Evolutionary conservation across 2,329 filamentous ascomycete genomes (phyloP), one percentile per base, ranked within the genome.

Genomic region (Penicillium sumatraense): DNA sequence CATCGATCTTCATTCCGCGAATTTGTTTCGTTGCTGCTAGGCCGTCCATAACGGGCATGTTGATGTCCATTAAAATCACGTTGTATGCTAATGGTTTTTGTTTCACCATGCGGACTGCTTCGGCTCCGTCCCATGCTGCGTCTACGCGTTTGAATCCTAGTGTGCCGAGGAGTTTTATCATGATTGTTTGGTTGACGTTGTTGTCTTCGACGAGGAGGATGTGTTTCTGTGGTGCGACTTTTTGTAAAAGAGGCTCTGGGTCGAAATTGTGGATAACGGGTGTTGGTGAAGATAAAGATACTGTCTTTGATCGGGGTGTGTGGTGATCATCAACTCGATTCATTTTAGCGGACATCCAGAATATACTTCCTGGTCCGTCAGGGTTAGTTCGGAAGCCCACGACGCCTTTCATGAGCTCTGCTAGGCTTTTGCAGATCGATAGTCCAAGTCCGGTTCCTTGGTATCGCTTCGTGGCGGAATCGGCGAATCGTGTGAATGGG

Each of bases 401-500:
- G 3, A 76, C 68, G 1, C 84, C 84, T 20, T 80, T 81, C 82
- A 85, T 84, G 21, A 84, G 73, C 62, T 83, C 80, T 1, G 78
- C 79, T 10, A 86, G 65, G 50, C 78, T 82, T 62, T 84, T 85
- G 58, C 81, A 83, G 33, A 86, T 86, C 9, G 81, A 82, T 3
- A 86, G 69, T 2, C 83, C 83, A 2, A 86, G 70, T 0, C 83
- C 83, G 5, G 82, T 85, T 3, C 83, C 82, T 57, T 83, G 81
- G 54, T 81, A 83, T 47, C 75, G 75, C 59, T 82, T 81, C 2
- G 78, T 80, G n/a, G 77, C 75, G 2, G 79, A 80, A 51, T 80
- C 80, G 56, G 83, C 81, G 53, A 83, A 79, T 60, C 83, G 82
- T 6, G 77, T 81, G 55, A 85, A 85, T 0, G 83, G 83, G 3